Evolutionary conservation across 768 basidiomycete species (phyloP).

Genomic region (Pleurotus platypus): DNA sequence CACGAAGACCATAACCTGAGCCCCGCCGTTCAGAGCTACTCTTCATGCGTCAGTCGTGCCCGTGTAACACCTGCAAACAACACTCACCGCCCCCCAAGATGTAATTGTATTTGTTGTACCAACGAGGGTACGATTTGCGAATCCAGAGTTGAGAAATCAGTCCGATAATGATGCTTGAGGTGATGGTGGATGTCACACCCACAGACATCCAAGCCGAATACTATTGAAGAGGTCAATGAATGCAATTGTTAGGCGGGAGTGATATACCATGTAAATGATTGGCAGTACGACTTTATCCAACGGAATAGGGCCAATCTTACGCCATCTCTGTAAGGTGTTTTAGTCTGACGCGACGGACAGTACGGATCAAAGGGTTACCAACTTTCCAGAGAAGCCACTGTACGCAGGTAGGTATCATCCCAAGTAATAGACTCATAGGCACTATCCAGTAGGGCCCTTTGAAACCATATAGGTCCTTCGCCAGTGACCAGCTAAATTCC

Average conservation of each 20-base stretch:
- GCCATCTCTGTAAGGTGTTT: conserved; percentile 38
- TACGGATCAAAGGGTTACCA: neutral
- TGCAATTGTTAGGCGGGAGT: neutral
- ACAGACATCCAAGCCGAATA: conserved; percentile 38
- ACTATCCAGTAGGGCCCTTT: conserved; percentile 54
- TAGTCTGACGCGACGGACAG: neutral
- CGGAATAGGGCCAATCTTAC: conserved; percentile 47
- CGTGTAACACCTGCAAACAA: neutral
- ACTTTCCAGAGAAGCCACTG: conserved; percentile 57
- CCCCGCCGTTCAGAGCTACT: conserved; percentile 56
- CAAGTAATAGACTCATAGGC: conserved; percentile 50
- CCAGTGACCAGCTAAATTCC: conserved; percentile 56
- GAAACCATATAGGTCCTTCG: conserved; percentile 52
- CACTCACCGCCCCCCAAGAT: conserved; percentile 46
- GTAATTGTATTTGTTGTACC: conserved; percentile 69
- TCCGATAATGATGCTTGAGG: conserved; percentile 46
- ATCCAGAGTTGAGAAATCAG: conserved; percentile 60
- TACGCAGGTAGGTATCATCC: conserved; percentile 45
- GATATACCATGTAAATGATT: conserved; percentile 47
- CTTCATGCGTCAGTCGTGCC: neutral
- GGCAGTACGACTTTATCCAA: conserved; percentile 51
- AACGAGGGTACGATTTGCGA: conserved; percentile 52
- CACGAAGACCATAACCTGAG: conserved; percentile 62
- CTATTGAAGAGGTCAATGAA: conserved; percentile 16
- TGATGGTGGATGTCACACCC: conserved; percentile 52